A percentile compares a stretch with the other conserved stretches of the same genome.
phyloP scores from a whole-genome alignment of 78 protist species.

The Mastigamoeba balamuthi region DNA sequence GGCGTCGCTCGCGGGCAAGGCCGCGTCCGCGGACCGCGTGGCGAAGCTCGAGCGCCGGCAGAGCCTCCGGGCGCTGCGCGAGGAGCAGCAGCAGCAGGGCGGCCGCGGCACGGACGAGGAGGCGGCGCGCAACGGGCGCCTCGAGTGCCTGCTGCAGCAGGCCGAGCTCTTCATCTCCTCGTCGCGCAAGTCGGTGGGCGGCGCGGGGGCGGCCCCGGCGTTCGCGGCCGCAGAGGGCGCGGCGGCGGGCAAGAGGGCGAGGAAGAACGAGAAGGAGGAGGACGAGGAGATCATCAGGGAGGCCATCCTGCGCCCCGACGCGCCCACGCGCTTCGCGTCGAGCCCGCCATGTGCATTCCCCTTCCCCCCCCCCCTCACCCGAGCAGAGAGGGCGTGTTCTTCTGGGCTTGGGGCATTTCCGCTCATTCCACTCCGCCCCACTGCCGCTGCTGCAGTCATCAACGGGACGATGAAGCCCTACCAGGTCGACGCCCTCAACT shows the following conservation, averaged over 20 bases:
- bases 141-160: slow-evolving; percentile 37
- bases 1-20: no score
- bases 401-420: neutral
- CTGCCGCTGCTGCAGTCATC: slow-evolving; percentile 12
- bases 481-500: slow-evolving; percentile 89
- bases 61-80: no score
- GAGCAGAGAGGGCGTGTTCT: neutral
- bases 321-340: slow-evolving; percentile 19
- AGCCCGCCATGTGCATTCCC: slow-evolving; percentile 30
- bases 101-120: no score
- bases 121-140: slow-evolving; percentile 21
- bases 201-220: neutral
- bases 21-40: no score
- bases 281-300: slow-evolving; percentile 24
- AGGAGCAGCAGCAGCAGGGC: no score
- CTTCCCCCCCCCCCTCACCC: slow-evolving; percentile 36
- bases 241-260: slow-evolving; percentile 32
- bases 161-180: slow-evolving; percentile 30
- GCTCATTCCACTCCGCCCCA: neutral
- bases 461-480: slow-evolving; percentile 78
- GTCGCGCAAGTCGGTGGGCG: neutral
- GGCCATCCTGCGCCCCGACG: neutral
- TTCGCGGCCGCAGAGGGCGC: neutral
- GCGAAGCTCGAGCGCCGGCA: no score
- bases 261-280: slow-evolving; percentile 35